Percentiles rank a stretch among this genome's conserved stretches.
These are phyloP conservation scores for Colletotrichum cuscutae DNA, from an alignment of 2,329 filamentous ascomycete genomes.

Conservation along the genomic window DNA sequence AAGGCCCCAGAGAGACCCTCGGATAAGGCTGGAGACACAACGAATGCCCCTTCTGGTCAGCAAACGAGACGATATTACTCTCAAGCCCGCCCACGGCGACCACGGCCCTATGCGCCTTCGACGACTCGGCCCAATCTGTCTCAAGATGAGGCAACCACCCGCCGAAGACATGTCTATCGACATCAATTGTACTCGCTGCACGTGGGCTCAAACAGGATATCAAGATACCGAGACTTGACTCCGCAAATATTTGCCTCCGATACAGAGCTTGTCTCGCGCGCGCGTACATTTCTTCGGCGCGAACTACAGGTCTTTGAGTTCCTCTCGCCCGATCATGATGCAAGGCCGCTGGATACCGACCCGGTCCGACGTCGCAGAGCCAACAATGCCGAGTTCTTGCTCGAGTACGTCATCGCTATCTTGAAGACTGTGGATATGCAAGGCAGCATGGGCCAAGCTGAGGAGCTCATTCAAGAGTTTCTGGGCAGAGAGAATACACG, in stretches of 20 bases:
- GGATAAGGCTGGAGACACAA: background rate
- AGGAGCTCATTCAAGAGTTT: constrained; percentile 82
- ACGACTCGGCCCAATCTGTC: constrained; percentile 33
- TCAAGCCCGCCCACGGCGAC: constrained; percentile 21
- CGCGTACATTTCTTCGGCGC: constrained; percentile 82
- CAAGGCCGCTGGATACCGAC: constrained; percentile 18
- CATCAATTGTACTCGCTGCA: constrained; percentile 80
- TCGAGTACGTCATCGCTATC: constrained; percentile 88
- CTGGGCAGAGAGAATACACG: constrained; percentile 78
- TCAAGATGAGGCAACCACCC: constrained; percentile 54
- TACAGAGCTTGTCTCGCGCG: constrained; percentile 76
- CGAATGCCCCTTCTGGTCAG: background rate
- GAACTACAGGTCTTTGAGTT: constrained; percentile 88
- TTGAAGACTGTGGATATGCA: constrained; percentile 86
- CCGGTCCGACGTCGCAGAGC: constrained; percentile 47
- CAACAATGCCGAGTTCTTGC: constrained; percentile 82
- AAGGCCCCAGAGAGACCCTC: constrained; percentile 36
- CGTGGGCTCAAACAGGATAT: constrained; percentile 83
- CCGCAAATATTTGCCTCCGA: constrained; percentile 73
- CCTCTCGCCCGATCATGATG: constrained; percentile 52
- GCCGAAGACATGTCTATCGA: constrained; percentile 79
- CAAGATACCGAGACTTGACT: constrained; percentile 79
- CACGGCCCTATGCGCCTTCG: constrained; percentile 36
- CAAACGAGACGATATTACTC: constrained; percentile 13
- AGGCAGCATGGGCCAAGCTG: constrained; percentile 80